Evolutionary conservation across 164 flowering plant genomes (phyloP).

Genomic region (Vitis rupestris): DNA sequence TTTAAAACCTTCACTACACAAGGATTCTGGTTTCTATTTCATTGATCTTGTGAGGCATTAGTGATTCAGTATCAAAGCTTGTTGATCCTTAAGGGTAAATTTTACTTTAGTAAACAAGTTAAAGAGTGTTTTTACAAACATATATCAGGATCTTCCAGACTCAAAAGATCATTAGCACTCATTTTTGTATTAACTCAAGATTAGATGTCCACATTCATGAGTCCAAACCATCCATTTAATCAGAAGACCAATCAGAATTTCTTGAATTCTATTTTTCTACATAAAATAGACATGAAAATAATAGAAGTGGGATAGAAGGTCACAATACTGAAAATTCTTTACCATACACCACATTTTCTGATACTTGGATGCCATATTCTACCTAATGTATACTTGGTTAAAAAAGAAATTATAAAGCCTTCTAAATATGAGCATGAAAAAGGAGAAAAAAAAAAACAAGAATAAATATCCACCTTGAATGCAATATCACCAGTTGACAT

Average conservation of each 20-base stretch:
- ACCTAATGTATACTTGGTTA: neutral
- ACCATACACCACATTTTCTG: neutral
- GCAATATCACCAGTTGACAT: constrained; percentile 99
- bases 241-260: neutral
- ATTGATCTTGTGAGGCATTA: too few species aligned
- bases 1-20: too few species aligned
- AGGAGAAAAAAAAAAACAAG: neutral
- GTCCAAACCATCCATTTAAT: neutral
- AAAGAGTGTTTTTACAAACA: too few species aligned
- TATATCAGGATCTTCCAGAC: too few species aligned
- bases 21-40: too few species aligned
- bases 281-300: neutral
- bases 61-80: too few species aligned
- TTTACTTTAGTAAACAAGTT: too few species aligned
- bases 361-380: neutral
- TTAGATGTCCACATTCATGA: neutral
- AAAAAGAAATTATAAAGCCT: too few species aligned
- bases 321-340: neutral
- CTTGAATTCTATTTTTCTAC: neutral
- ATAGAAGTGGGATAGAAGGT: neutral
- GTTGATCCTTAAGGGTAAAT: too few species aligned
- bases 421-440: too few species aligned
- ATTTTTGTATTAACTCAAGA: neutral
- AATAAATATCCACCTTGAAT: constrained; percentile 58
- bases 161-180: neutral